These are phyloP conservation scores for Apiotrichum domesticum DNA, from an alignment of 1,284 basidiomycete genomes.

Conservation along the genomic window DNA sequence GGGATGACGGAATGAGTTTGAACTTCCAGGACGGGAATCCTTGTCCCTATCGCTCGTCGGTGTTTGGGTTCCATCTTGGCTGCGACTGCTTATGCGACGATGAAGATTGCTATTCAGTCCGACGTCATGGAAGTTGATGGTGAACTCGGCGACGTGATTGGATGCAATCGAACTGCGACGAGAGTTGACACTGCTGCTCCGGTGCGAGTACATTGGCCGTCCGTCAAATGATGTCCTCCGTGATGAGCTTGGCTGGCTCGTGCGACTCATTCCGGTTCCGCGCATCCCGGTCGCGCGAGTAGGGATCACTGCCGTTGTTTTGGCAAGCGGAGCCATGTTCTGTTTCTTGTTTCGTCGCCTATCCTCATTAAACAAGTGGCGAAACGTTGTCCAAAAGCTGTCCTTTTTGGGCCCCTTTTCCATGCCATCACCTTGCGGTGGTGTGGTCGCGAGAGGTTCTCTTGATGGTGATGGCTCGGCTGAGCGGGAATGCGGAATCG, in stretches of 20 bases:
- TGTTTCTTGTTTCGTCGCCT: conserved; percentile 41
- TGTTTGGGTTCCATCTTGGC: conserved; percentile 41
- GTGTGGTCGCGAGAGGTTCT: not conserved
- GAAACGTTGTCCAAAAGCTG: conserved; percentile 48
- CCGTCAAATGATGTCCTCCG: conserved; percentile 33
- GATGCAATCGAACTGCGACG: conserved; percentile 44
- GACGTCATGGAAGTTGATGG: conserved; percentile 28
- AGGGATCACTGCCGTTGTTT: conserved; percentile 24
- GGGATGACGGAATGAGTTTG: conserved; percentile 25
- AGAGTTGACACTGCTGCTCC: conserved; percentile 46
- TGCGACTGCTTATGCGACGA: conserved; percentile 31
- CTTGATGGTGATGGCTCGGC: not conserved
- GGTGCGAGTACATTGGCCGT: conserved; percentile 35
- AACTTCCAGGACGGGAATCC: conserved; percentile 33
- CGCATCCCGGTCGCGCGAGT: conserved; percentile 31
- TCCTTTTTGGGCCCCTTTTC: conserved; percentile 34
- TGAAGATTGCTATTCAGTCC: conserved; percentile 23
- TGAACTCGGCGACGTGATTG: conserved; percentile 26
- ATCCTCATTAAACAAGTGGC: conserved; percentile 50
- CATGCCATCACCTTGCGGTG: not conserved
- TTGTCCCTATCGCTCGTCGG: conserved; percentile 43
- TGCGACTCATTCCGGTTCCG: conserved; percentile 23
- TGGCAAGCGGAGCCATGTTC: conserved; percentile 6
- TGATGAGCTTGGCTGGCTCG: conserved; percentile 16
- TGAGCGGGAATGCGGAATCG: not conserved